These are phyloP conservation scores for Syzygium grande DNA, from an alignment of 345 rosid species.

Conservation along the genomic window DNA sequence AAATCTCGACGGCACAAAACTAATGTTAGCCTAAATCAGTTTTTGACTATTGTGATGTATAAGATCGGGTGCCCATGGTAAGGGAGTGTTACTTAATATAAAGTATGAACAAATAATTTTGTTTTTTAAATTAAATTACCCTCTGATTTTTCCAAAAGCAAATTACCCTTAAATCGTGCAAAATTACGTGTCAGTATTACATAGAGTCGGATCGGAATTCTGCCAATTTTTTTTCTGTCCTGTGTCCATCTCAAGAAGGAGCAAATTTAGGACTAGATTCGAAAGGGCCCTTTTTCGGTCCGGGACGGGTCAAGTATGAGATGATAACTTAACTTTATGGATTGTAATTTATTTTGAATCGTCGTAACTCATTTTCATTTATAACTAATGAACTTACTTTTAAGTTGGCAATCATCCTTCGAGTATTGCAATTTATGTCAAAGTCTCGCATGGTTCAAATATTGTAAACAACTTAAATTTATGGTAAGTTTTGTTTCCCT, in stretches of 20 bases:
- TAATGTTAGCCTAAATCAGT: too few species aligned
- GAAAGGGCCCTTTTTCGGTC: background rate
- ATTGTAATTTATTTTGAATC: background rate
- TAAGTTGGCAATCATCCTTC: background rate
- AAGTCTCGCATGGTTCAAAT: background rate
- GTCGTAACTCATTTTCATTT: too few species aligned
- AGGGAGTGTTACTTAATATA: background rate
- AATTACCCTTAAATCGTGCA: accelerated
- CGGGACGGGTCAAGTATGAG: accelerated
- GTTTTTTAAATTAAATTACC: background rate
- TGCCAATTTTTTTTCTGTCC: background rate
- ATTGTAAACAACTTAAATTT: background rate
- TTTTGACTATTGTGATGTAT: too few species aligned
- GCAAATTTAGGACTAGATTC: background rate
- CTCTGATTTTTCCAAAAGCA: background rate
- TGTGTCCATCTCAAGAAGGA: background rate
- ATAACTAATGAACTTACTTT: background rate
- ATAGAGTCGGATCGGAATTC: background rate
- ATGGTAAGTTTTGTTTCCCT: background rate
- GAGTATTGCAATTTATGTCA: background rate
- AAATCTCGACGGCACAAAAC: too few species aligned
- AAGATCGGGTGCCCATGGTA: background rate
- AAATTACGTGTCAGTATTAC: background rate
- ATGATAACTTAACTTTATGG: background rate
- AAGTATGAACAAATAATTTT: background rate